Base-by-base conservation (phyloP, 768 basidiomycete species). In the Ramaria rubella region DNA sequence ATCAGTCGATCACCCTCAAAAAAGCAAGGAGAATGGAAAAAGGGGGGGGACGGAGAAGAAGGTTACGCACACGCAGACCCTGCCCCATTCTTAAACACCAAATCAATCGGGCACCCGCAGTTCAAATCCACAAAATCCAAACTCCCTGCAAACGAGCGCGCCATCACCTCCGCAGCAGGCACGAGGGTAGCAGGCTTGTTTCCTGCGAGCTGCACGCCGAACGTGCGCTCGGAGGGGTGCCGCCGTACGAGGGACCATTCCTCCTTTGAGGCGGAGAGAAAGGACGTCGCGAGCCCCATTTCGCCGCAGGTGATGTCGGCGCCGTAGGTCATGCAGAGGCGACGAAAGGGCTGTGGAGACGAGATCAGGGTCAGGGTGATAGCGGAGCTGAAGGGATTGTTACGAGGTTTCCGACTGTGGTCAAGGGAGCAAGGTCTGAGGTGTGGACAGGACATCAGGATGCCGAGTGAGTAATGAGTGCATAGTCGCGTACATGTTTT, bases 301-400 rank as follows among this genome's bases (percentile, higher is more conserved):
- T 97, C 95, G 24, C 93, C 92, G 60, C 91, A 94, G 3, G 94
- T 95, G 63, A 98, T 96, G 60, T 95, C 94, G 2, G 88, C 92
- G 14, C 95, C 95, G 57, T 87, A 83, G 24, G 81, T 74, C 8
- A 89, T 85, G 63, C 93, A 96, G 6, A 98, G 72, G 11, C 94
- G 81, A 17, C 96, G 83, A 76, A 98, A 99, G 2, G 96, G 96
- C 87, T 94, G 59, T 6, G 46, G 53, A 55, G 33, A 42, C 24
- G 44, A 36, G 55, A 33, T 36, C 21, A 24, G 49, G 40, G 40
- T 52, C 19, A 46, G 21, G 52, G n/a, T 23, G 30, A 44, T 3
- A 27, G 9, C 8, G 30, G 50, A 33, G 19, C 24, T 27, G 12
- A 51, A 27, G 29, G 59, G 52, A 43, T 23, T 24, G 43, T 45